Evolutionary conservation across 305 asterid genomes (phyloP).

Genomic region (Lippia alba): DNA sequence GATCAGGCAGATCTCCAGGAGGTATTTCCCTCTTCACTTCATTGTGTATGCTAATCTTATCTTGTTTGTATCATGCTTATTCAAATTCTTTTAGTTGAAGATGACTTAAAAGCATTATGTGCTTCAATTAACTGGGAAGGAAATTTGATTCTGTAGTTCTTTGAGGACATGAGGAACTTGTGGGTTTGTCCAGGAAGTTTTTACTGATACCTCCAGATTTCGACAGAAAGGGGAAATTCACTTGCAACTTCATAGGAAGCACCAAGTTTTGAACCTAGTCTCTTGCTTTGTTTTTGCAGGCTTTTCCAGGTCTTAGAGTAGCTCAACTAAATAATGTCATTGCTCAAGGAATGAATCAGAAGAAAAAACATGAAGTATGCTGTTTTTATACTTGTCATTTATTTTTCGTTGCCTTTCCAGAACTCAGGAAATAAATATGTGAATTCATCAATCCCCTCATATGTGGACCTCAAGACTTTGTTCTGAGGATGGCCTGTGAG

Average conservation of each 20-base stretch:
- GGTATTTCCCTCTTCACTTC: slow-evolving; percentile 49
- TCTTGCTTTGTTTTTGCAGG: slow-evolving; percentile 50
- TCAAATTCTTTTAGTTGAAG: slow-evolving; percentile 30
- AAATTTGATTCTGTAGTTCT: slow-evolving; percentile 10
- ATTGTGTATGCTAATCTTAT: slow-evolving; percentile 26
- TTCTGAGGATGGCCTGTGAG: slow-evolving; percentile 14
- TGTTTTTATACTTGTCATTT: slow-evolving; percentile 13
- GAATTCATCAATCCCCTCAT: slow-evolving; percentile 24
- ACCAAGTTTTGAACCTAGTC: slow-evolving; percentile 17
- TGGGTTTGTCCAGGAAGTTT: slow-evolving; percentile 21
- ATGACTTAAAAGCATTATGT: slow-evolving; percentile 7
- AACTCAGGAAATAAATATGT: slow-evolving; percentile 24
- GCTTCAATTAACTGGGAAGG: slow-evolving; percentile 13
- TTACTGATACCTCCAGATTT: neutral
- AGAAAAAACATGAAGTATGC: slow-evolving; percentile 93
- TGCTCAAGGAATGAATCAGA: slow-evolving; percentile 90
- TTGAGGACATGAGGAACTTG: slow-evolving; percentile 12
- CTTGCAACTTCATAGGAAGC: slow-evolving; percentile 22
- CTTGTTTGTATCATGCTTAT: slow-evolving; percentile 2
- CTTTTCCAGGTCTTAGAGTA: slow-evolving; percentile 60
- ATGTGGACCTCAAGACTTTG: neutral
- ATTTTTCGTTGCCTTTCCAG: slow-evolving; percentile 24
- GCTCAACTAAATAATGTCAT: slow-evolving; percentile 66
- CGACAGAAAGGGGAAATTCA: slow-evolving; percentile 8
- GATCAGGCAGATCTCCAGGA: slow-evolving; percentile 64